Conservation (phyloP, 2,329 filamentous ascomycete species). For the Pseudogymnoascus sp. region DNA sequence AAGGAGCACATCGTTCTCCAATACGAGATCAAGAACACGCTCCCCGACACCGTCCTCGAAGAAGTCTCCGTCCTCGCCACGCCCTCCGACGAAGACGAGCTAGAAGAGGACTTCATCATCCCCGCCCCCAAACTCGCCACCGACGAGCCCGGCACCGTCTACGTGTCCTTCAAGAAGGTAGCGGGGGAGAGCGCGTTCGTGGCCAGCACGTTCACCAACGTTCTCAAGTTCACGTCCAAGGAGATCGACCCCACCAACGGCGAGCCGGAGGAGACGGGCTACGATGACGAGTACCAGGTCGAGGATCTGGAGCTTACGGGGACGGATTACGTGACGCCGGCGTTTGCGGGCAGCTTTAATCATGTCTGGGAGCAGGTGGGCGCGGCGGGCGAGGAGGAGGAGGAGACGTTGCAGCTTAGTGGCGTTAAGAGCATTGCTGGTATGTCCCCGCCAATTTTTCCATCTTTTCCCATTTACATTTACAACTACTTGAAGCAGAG, state of each 20-base stretch:
- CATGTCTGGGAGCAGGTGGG: constrained; percentile 93
- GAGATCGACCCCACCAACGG: constrained; percentile 93
- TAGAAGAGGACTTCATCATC: constrained; percentile 90
- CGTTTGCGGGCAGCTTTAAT: constrained; percentile 90
- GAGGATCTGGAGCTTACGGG: constrained; percentile 86
- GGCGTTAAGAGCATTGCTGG: constrained; percentile 88
- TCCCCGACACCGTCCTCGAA: constrained; percentile 83
- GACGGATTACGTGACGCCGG: constrained; percentile 88
- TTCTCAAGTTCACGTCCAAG: constrained; percentile 95
- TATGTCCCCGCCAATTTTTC: too few species aligned
- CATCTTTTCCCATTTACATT: too few species aligned
- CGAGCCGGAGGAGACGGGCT: constrained; percentile 84
- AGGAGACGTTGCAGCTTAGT: constrained; percentile 82
- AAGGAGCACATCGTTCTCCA: constrained; percentile 94
- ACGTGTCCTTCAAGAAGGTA: constrained; percentile 86
- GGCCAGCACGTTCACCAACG: constrained; percentile 77
- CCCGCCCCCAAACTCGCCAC: constrained; percentile 75
- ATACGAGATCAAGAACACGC: constrained; percentile 95
- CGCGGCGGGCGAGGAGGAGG: constrained; percentile 79
- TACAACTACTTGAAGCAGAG: too few species aligned
- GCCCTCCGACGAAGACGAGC: constrained; percentile 72
- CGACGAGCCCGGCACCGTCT: constrained; percentile 86
- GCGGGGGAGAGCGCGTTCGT: constrained; percentile 71
- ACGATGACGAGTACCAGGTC: constrained; percentile 97
- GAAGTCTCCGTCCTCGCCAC: constrained; percentile 79